Conservation (phyloP, 352 stramenopile genomes). For the Phytophthora pisi region DNA sequence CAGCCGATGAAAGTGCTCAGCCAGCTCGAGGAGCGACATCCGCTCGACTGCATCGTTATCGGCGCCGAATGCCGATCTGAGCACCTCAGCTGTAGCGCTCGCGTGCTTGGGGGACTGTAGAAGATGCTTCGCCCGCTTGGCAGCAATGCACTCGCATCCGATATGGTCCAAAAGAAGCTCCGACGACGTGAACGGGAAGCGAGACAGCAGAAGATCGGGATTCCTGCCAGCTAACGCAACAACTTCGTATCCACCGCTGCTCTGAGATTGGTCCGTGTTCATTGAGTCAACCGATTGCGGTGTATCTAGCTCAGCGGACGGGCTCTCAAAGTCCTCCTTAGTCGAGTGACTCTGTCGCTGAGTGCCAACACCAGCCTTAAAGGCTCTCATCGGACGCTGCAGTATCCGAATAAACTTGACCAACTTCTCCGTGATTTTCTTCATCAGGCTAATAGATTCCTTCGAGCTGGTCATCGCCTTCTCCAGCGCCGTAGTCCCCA, state of each 20-base stretch:
- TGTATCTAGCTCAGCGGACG: conserved; percentile 1
- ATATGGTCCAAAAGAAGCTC: conserved; percentile 27
- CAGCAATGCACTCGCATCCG: conserved; percentile 14
- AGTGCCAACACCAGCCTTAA: neutral
- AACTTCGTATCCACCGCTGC: neutral
- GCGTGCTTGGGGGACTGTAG: conserved; percentile 6
- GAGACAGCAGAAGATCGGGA: neutral
- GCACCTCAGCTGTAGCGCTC: neutral
- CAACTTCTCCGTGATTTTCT: conserved; percentile 24
- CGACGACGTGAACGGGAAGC: conserved; percentile 25
- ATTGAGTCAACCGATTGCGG: neutral
- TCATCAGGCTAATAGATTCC: conserved; percentile 18
- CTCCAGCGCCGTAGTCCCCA: conserved; percentile 30
- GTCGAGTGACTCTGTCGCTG: neutral
- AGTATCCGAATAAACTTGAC: neutral
- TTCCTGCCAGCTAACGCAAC: neutral
- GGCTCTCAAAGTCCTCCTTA: conserved; percentile 4
- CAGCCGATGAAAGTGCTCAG: conserved; percentile 19
- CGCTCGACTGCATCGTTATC: conserved; percentile 12
- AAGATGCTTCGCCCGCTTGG: conserved; percentile 22
- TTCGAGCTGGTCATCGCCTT: conserved; percentile 35
- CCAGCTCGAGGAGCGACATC: conserved; percentile 23
- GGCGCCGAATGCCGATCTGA: conserved; percentile 7
- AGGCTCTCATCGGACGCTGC: neutral
- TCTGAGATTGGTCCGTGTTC: conserved; percentile 14